Conservation (phyloP, 371 early-diverging fungal genomes). For the Neoconidiobolus thromboides region DNA sequence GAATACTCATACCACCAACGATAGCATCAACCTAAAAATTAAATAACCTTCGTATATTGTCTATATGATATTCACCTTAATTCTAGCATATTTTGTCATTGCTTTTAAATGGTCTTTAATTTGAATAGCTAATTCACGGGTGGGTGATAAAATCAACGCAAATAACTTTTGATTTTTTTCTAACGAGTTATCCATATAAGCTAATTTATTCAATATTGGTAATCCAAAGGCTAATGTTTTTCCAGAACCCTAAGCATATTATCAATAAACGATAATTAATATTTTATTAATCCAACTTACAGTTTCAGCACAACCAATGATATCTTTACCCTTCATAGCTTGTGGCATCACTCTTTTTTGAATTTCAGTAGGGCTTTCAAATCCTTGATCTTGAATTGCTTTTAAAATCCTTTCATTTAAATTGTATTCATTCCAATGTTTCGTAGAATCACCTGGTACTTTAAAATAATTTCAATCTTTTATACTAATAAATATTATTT, state of each 20-base stretch:
- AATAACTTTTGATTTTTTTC: slow-evolving; percentile 13
- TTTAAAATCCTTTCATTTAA: slow-evolving; percentile 23
- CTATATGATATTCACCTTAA: slow-evolving; percentile 17
- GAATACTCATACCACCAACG: slow-evolving; percentile 85
- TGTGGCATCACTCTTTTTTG: slow-evolving; percentile 69
- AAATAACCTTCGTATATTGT: not conserved
- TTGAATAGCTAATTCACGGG: slow-evolving; percentile 85
- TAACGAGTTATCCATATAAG: slow-evolving; percentile 18
- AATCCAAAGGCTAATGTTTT: slow-evolving; percentile 86
- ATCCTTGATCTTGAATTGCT: slow-evolving; percentile 47
- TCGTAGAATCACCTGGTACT: not conserved
- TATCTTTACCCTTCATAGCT: slow-evolving; percentile 54
- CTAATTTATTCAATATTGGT: slow-evolving; percentile 53
- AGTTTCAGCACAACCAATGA: slow-evolving; percentile 96
- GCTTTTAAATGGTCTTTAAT: slow-evolving; percentile 53
- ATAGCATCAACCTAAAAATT: slow-evolving; percentile 33
- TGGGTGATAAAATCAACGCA: slow-evolving; percentile 65
- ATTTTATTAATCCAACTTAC: slow-evolving; percentile 13
- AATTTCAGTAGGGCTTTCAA: slow-evolving; percentile 79
- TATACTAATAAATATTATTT: not conserved
- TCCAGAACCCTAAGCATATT: slow-evolving; percentile 48
- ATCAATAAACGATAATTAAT: not conserved
- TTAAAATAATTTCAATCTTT: not conserved
- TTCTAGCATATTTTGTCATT: slow-evolving; percentile 29
- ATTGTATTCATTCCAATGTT: slow-evolving; percentile 14